These are phyloP conservation scores for Cladophialophora yegresii DNA, from an alignment of 2,329 filamentous ascomycete genomes.

Conservation along the genomic window DNA sequence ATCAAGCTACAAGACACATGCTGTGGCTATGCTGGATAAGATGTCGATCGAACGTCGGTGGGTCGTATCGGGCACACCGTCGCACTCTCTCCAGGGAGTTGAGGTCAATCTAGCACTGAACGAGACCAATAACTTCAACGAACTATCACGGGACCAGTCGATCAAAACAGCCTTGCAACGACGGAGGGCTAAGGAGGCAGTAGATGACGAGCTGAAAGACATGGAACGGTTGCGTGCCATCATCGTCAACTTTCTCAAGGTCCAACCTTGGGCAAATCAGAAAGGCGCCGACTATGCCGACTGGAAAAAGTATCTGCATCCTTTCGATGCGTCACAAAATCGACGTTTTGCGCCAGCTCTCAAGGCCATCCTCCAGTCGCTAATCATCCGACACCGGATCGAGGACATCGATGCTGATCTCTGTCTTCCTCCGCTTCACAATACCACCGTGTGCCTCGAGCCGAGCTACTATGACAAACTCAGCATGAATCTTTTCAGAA, in stretches of 20 bases:
- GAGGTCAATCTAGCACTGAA: slow-evolving; percentile 59
- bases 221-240: slow-evolving; percentile 67
- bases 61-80: slow-evolving; percentile 89
- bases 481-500: slow-evolving; percentile 79
- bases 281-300: slow-evolving; percentile 61
- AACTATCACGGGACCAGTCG: slow-evolving; percentile 19
- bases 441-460: slow-evolving; percentile 71
- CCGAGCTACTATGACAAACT: slow-evolving; percentile 84
- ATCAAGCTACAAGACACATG: slow-evolving; percentile 60
- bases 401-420: slow-evolving; percentile 68
- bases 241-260: slow-evolving; percentile 70
- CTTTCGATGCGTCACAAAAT: slow-evolving; percentile 60
- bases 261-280: slow-evolving; percentile 75
- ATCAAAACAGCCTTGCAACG: slow-evolving; percentile 26
- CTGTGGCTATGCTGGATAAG: slow-evolving; percentile 56
- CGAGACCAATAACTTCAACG: slow-evolving; percentile 38
- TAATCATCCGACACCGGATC: slow-evolving; percentile 78
- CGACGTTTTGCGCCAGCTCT: slow-evolving; percentile 53
- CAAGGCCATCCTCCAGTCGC: slow-evolving; percentile 67
- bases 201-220: slow-evolving; percentile 61
- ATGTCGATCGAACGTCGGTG: slow-evolving; percentile 70
- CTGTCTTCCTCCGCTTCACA: slow-evolving; percentile 68
- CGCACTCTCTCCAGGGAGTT: slow-evolving; percentile 76
- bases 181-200: slow-evolving; percentile 44
- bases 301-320: slow-evolving; percentile 73